Conservation (phyloP, 2,329 filamentous ascomycete genomes). For the Simplicillium sp. region DNA sequence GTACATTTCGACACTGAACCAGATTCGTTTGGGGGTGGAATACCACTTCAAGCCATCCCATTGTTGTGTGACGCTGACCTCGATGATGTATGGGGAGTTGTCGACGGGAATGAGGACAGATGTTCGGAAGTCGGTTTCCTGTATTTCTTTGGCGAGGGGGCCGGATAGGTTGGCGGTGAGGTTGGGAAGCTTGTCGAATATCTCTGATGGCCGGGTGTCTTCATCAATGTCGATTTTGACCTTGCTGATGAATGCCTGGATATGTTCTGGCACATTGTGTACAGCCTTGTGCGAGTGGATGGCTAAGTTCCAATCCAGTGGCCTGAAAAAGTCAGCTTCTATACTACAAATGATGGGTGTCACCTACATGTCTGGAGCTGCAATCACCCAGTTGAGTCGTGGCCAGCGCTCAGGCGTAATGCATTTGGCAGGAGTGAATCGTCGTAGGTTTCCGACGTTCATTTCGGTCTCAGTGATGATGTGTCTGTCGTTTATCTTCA, state of each 20-base stretch:
- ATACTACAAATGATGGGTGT: not conserved
- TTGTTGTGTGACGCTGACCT: conserved; percentile 18
- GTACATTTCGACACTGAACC: conserved; percentile 22
- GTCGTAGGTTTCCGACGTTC: not conserved
- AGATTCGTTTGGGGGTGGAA: conserved; percentile 11
- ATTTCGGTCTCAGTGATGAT: no score
- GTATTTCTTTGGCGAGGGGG: no score
- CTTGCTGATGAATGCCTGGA: conserved; percentile 12
- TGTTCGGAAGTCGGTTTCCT: conserved; percentile 13
- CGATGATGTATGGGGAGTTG: conserved; percentile 21
- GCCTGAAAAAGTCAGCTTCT: conserved; percentile 12
- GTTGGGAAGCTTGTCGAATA: no score
- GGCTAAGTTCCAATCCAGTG: conserved; percentile 22
- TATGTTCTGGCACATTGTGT: conserved; percentile 8
- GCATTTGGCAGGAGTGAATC: not conserved
- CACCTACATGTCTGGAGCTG: conserved; percentile 24
- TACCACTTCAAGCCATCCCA: conserved; percentile 14
- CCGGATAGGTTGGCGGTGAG: no score
- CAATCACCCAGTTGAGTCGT: conserved; percentile 14
- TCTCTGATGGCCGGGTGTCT: no score
- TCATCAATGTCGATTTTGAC: conserved; percentile 4
- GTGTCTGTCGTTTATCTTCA: no score
- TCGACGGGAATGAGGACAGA: conserved; percentile 18
- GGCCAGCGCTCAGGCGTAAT: not conserved
- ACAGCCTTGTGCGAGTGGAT: conserved; percentile 13